phyloP scores from a whole-genome alignment of 805 yeast species.

The Lachancea waltii region DNA sequence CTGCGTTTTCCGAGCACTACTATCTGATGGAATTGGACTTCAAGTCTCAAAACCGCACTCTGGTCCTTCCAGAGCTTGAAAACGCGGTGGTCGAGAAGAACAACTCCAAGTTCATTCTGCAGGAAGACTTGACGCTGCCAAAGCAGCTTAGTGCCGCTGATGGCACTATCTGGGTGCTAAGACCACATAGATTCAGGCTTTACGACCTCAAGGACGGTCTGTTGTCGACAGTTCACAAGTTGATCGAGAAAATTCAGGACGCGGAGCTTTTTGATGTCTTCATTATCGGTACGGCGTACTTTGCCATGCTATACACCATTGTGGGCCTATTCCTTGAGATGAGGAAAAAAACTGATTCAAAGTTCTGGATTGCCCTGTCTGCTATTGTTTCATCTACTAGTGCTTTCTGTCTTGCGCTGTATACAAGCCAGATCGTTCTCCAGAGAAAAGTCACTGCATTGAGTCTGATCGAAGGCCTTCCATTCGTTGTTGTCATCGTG shows the following conservation, averaged over 20 bases:
- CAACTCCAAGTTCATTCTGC: conserved; percentile 22
- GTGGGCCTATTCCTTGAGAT: conserved; percentile 68
- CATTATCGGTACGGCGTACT: conserved; percentile 70
- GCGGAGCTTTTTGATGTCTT: conserved; percentile 85
- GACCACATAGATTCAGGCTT: conserved; percentile 47
- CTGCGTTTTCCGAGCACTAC: conserved; percentile 21
- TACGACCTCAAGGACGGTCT: conserved; percentile 51
- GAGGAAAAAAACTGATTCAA: conserved; percentile 67
- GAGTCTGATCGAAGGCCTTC: conserved; percentile 82
- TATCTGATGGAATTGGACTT: conserved; percentile 28
- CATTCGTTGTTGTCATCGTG: conserved; percentile 84
- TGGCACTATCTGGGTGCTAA: conserved; percentile 54
- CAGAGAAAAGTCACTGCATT: conserved; percentile 61
- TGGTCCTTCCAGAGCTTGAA: conserved; percentile 22
- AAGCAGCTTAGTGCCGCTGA: conserved; percentile 28
- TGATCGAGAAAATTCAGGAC: conserved; percentile 46
- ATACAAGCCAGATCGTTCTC: conserved; percentile 49
- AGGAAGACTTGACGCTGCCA: conserved; percentile 17
- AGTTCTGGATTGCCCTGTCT: conserved; percentile 79
- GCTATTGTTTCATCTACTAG: conserved; percentile 72
- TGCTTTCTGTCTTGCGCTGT: conserved; percentile 76
- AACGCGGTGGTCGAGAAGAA: conserved; percentile 25
- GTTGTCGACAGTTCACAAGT: conserved; percentile 35
- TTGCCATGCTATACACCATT: conserved; percentile 83
- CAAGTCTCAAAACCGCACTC: conserved; percentile 12